phyloP scores from a whole-genome alignment of 2,329 filamentous ascomycete genomes.

The Rachicladosporium sp. region DNA sequence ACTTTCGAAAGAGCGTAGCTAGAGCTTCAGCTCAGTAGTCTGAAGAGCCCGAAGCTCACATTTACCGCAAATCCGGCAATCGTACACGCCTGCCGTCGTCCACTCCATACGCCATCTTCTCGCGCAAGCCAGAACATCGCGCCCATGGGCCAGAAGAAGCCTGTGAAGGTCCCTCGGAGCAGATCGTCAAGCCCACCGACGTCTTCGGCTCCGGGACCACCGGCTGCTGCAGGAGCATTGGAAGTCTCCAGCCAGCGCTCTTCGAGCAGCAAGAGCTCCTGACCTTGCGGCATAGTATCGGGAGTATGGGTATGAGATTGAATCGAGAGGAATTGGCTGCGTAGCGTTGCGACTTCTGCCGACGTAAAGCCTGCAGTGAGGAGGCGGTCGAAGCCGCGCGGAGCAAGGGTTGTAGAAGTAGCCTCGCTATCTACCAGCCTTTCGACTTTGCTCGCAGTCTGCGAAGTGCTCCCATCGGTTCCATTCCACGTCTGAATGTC shows the following conservation, averaged over 20 bases:
- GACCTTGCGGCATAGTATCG: slow-evolving; percentile 74
- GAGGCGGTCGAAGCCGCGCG: slow-evolving; percentile 79
- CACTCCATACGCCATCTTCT: slow-evolving; percentile 77
- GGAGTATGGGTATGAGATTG: slow-evolving; percentile 73
- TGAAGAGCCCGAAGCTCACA: slow-evolving; percentile 59
- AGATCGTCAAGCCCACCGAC: slow-evolving; percentile 68
- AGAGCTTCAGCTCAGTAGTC: slow-evolving; percentile 34
- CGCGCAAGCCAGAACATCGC: slow-evolving; percentile 74
- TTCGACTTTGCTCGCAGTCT: background rate
- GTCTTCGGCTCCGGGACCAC: slow-evolving; percentile 40
- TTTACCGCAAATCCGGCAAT: slow-evolving; percentile 74
- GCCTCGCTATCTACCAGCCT: slow-evolving; percentile 7
- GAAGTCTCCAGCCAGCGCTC: slow-evolving; percentile 75
- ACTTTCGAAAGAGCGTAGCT: background rate
- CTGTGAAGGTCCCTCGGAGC: slow-evolving; percentile 76
- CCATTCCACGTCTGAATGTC: too few species aligned
- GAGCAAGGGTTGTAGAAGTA: slow-evolving; percentile 41
- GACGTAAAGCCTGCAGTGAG: slow-evolving; percentile 68
- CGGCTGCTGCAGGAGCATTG: slow-evolving; percentile 22
- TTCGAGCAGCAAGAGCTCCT: slow-evolving; percentile 65
- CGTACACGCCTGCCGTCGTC: slow-evolving; percentile 75
- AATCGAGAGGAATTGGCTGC: slow-evolving; percentile 79
- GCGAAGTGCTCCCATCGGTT: too few species aligned
- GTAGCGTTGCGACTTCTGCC: slow-evolving; percentile 70
- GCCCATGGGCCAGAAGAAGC: slow-evolving; percentile 89